Percentiles rank a stretch among this genome's conserved stretches.
phyloP scores from a whole-genome alignment of 805 yeast genomes.

The Metschnikowia borealis region DNA sequence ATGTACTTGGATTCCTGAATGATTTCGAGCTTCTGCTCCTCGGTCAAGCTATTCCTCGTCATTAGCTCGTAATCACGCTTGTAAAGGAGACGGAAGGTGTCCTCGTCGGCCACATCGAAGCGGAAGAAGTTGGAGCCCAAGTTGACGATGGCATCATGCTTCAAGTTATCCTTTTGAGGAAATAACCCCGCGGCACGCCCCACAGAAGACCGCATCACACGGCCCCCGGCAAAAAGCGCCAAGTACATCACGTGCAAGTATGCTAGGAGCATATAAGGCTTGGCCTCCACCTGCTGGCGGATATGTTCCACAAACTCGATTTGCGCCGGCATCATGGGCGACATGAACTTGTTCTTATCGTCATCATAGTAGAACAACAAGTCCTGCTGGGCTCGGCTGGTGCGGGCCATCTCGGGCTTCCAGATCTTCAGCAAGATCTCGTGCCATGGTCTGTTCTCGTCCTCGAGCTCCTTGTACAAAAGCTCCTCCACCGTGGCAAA shows the following conservation, averaged over 20 bases:
- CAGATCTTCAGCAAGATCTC: constrained; percentile 56
- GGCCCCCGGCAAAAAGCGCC: constrained; percentile 85
- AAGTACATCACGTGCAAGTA: constrained; percentile 82
- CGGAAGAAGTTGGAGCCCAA: constrained; percentile 63
- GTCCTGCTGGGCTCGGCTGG: constrained; percentile 54
- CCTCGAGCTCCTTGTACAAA: constrained; percentile 43
- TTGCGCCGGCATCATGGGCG: constrained; percentile 59
- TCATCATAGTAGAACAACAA: constrained; percentile 63
- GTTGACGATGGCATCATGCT: constrained; percentile 57
- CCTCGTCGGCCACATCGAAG: constrained; percentile 67
- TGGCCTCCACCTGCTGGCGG: constrained; percentile 45
- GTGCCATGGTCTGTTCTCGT: constrained; percentile 29
- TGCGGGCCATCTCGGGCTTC: constrained; percentile 68
- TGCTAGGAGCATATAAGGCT: constrained; percentile 71
- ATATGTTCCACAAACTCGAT: constrained; percentile 62
- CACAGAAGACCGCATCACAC: constrained; percentile 63
- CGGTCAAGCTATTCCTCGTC: constrained; percentile 68
- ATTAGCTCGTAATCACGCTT: constrained; percentile 75
- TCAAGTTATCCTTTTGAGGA: constrained; percentile 66
- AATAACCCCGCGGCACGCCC: constrained; percentile 66
- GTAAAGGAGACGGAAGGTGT: constrained; percentile 58
- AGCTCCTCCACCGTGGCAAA: constrained; percentile 60
- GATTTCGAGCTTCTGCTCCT: constrained; percentile 64
- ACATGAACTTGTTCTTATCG: constrained; percentile 49
- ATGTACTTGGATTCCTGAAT: constrained; percentile 65